Conservation (phyloP, 352 stramenopile species). For the Vaucheria bursata region DNA sequence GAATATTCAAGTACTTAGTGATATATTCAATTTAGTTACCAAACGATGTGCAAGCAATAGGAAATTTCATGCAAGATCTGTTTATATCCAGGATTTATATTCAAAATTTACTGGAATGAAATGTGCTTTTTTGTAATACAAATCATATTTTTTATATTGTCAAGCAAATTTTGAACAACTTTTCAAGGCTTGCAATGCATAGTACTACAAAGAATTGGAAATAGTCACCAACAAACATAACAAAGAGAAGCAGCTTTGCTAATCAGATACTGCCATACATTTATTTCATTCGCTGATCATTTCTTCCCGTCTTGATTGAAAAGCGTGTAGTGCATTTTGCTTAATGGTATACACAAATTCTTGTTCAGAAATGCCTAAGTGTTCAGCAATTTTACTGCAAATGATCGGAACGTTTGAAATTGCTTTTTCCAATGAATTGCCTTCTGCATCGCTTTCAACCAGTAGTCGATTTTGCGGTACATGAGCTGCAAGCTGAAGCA, state of each 20-base stretch:
- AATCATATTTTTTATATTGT: too few relatives aligned
- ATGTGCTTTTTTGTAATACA: too few relatives aligned
- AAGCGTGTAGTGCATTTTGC: not conserved
- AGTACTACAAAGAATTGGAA: too few relatives aligned
- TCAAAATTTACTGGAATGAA: too few relatives aligned
- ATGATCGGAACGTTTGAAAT: not conserved
- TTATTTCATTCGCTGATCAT: not conserved
- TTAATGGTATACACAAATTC: not conserved
- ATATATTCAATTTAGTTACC: too few relatives aligned
- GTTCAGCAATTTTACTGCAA: not conserved
- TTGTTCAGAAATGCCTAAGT: not conserved
- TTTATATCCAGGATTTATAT: too few relatives aligned
- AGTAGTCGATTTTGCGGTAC: conserved; percentile 19
- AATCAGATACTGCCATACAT: not conserved
- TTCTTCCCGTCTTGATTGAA: not conserved
- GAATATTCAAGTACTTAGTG: too few relatives aligned
- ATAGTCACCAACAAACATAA: not conserved
- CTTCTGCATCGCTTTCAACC: conserved; percentile 23
- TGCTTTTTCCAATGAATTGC: not conserved
- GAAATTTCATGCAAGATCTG: too few relatives aligned
- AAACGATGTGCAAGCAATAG: too few relatives aligned
- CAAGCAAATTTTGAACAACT: too few relatives aligned
- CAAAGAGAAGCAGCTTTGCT: not conserved
- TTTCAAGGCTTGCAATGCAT: too few relatives aligned
- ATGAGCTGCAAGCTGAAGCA: conserved; percentile 3